phyloP scores from a whole-genome alignment of 2,329 filamentous ascomycete genomes.

The Botrytis deweyae region DNA sequence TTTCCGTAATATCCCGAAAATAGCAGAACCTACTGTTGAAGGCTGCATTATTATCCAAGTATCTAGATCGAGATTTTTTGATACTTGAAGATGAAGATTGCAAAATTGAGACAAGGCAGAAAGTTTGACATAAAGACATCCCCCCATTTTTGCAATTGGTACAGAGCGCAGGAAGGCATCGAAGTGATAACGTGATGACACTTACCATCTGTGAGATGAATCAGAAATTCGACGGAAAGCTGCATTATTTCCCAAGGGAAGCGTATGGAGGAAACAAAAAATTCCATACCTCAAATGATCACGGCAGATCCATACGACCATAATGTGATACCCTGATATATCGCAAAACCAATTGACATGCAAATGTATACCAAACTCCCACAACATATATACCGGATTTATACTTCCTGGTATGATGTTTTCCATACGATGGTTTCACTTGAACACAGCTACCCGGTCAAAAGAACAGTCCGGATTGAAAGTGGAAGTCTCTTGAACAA shows the following conservation, averaged over 20 bases:
- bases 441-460: neutral
- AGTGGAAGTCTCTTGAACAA: too few species aligned
- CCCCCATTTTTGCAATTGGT: neutral
- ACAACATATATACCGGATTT: neutral
- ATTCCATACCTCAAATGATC: neutral
- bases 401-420: neutral
- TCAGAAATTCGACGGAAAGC: neutral
- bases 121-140: neutral
- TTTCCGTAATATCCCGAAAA: slow-evolving; percentile 42
- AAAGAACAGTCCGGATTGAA: neutral
- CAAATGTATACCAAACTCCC: neutral
- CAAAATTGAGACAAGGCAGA: neutral
- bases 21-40: slow-evolving; percentile 52
- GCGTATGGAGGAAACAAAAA: neutral
- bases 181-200: neutral
- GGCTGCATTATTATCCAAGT: slow-evolving; percentile 56
- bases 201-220: neutral
- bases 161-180: neutral
- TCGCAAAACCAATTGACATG: neutral
- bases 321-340: neutral
- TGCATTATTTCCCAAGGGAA: neutral
- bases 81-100: neutral
- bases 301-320: neutral
- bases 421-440: neutral
- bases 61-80: slow-evolving; percentile 26